Evolutionary conservation across 148 eudicot genomes (phyloP), one percentile per base, ranked within the genome.

Genomic region (Heliosperma pusillum): DNA sequence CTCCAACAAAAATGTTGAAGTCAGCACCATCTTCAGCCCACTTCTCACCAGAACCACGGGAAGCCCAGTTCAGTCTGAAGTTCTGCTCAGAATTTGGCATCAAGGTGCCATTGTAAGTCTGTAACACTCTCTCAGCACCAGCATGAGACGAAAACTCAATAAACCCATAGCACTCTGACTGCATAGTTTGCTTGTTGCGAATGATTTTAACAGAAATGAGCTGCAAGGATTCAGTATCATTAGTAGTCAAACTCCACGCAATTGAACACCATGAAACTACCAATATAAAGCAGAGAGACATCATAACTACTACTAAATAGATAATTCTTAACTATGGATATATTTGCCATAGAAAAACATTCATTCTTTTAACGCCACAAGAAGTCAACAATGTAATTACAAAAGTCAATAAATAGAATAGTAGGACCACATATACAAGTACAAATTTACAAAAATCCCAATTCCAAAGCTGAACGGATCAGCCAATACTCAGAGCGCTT

Each of bases 121-220:
- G 98, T 68, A 94, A 77, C 65, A 82, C 62, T 80, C 85, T 85
- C 50, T 94, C 98, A 25, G 98, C 98, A 53, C 89, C 90, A 70
- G 89, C 90, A 82, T 83, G 97, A 60, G 81, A 82, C 15, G 27
- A 45, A 58, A 94, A 94, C 79, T 94, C 98, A 45, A 94, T 58
- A 66, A 94, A 94, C 9, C 98, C 98, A 84, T 91, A 94, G 62
- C 97, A 83, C 76, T 94, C 98, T 7, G 97, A 88, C 77, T 91
- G 96, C n/a, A 59, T 68, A 60, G 87, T 87, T 78, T 80, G 91
- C 86, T 94, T 90, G 77, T 90, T 91, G 21, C 97, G 90, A 25
- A 94, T 94, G 61, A 94, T 83, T 80, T 91, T 94, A n/a, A 85
- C 88, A 70, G 82, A 27, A 57, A 81, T 78, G 65, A 61, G 65